Conservation (phyloP, 495 filamentous ascomycete genomes). For the Neurospora sp. region DNA sequence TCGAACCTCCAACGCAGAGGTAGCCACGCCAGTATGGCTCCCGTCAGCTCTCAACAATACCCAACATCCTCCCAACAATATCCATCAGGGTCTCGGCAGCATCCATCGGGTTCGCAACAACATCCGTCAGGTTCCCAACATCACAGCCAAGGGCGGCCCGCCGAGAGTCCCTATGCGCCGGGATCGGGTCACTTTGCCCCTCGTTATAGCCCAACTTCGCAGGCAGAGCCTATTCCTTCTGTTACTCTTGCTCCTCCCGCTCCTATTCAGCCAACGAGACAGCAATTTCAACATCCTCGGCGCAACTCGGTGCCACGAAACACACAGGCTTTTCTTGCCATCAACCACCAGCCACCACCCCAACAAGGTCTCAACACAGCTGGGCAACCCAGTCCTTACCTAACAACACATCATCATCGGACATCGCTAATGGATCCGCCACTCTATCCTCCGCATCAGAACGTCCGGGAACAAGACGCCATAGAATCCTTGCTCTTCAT, state of each 20-base stretch:
- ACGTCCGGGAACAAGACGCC: conserved; percentile 69
- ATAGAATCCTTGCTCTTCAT: conserved; percentile 80
- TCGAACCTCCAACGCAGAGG: conserved; percentile 19
- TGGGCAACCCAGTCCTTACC: conserved; percentile 29
- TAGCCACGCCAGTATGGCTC: conserved; percentile 13
- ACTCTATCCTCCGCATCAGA: conserved; percentile 37
- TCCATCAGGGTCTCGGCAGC: background rate
- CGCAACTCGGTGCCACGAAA: conserved; percentile 29
- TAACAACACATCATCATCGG: conserved; percentile 23
- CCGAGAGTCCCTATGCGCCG: conserved; percentile 8
- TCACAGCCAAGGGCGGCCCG: conserved; percentile 3
- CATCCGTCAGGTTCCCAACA: conserved; percentile 11
- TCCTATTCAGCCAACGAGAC: conserved; percentile 24
- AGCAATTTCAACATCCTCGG: conserved; percentile 15
- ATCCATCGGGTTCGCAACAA: background rate
- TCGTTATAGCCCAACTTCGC: conserved; percentile 16
- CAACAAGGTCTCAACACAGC: conserved; percentile 25
- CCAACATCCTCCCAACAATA: conserved; percentile 19
- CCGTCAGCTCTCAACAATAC: background rate
- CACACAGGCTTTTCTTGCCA: conserved; percentile 28
- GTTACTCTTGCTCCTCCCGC: conserved; percentile 26
- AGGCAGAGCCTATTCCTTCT: conserved; percentile 14
- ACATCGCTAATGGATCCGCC: conserved; percentile 56
- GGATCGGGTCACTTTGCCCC: conserved; percentile 8
- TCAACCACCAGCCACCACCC: conserved; percentile 26